These are phyloP conservation scores for Globisporangium sylvaticum DNA, from an alignment of 352 stramenopile genomes.

Conservation along the genomic window DNA sequence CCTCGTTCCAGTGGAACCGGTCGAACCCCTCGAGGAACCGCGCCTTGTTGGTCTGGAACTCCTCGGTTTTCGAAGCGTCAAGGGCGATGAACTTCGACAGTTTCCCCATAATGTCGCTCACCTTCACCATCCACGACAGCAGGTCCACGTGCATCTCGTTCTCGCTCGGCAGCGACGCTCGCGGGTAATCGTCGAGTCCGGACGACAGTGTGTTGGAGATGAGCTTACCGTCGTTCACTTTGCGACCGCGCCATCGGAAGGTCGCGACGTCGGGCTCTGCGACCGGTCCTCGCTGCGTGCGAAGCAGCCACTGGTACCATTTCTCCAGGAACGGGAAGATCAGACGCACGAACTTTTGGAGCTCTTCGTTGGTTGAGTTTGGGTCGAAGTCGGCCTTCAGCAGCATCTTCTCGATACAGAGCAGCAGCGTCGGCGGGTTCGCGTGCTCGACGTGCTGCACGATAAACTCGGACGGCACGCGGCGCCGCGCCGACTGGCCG, in stretches of 20 bases:
- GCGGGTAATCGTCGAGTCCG: slow-evolving; percentile 92
- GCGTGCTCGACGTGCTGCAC: slow-evolving; percentile 89
- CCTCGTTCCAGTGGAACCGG: slow-evolving; percentile 68
- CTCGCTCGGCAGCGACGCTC: slow-evolving; percentile 59
- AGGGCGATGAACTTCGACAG: slow-evolving; percentile 37
- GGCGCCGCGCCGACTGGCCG: slow-evolving; percentile 51
- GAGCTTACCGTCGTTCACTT: slow-evolving; percentile 64
- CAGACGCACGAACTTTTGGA: slow-evolving; percentile 37
- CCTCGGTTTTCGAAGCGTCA: slow-evolving; percentile 14
- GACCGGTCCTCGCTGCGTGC: slow-evolving; percentile 49
- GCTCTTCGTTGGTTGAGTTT: slow-evolving; percentile 11
- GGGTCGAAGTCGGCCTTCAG: slow-evolving; percentile 10
- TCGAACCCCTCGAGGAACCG: slow-evolving; percentile 48
- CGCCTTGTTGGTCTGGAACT: slow-evolving; percentile 28
- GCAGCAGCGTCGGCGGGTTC: slow-evolving; percentile 89
- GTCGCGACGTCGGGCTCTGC: slow-evolving; percentile 24
- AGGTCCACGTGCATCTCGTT: slow-evolving; percentile 91
- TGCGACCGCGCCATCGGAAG: slow-evolving; percentile 82
- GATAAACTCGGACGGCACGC: slow-evolving; percentile 88
- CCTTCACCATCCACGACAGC: slow-evolving; percentile 87
- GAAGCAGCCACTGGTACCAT: slow-evolving; percentile 79
- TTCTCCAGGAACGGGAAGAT: slow-evolving; percentile 69
- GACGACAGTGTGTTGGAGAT: slow-evolving; percentile 91
- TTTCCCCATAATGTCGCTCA: slow-evolving; percentile 50
- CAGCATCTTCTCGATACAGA: slow-evolving; percentile 83